Conservation (phyloP, 805 yeast genomes). For the Torulaspora quercuum region DNA sequence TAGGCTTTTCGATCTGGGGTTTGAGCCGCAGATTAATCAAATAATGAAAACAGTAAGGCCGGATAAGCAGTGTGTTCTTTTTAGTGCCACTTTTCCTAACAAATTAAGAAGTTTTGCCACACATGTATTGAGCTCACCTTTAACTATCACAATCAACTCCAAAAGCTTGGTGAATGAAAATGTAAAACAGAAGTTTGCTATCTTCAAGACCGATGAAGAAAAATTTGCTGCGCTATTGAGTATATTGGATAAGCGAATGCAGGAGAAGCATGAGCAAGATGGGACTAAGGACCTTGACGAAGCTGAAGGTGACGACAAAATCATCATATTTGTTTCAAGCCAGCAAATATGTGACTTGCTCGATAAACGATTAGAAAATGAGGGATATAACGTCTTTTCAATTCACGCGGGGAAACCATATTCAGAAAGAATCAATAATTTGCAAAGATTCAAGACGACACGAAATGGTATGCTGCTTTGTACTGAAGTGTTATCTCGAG, state of each 20-base stretch:
- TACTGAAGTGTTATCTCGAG: constrained; percentile 93
- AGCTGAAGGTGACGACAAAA: constrained; percentile 42
- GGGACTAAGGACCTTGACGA: constrained; percentile 22
- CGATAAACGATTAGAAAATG: constrained; percentile 49
- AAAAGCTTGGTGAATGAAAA: constrained; percentile 77
- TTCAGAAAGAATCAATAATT: constrained; percentile 70
- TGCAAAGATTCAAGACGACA: constrained; percentile 64
- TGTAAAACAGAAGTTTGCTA: constrained; percentile 66
- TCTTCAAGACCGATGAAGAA: constrained; percentile 49
- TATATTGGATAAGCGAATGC: constrained; percentile 45
- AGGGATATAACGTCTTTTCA: constrained; percentile 51
- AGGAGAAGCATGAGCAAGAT: neutral
- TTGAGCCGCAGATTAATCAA: constrained; percentile 90
- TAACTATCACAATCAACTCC: constrained; percentile 77
- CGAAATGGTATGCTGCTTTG: constrained; percentile 68
- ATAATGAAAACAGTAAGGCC: constrained; percentile 74
- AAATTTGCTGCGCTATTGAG: constrained; percentile 57
- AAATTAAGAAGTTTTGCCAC: constrained; percentile 74
- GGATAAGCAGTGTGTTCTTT: constrained; percentile 82
- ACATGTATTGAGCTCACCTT: constrained; percentile 57
- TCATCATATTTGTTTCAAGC: constrained; percentile 80
- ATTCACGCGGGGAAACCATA: constrained; percentile 94
- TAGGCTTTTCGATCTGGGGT: constrained; percentile 93
- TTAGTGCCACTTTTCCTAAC: constrained; percentile 90
- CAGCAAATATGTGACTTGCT: constrained; percentile 83